Conservation (phyloP, 176 grass and related monocot genomes). For the Triticum monococcum region DNA sequence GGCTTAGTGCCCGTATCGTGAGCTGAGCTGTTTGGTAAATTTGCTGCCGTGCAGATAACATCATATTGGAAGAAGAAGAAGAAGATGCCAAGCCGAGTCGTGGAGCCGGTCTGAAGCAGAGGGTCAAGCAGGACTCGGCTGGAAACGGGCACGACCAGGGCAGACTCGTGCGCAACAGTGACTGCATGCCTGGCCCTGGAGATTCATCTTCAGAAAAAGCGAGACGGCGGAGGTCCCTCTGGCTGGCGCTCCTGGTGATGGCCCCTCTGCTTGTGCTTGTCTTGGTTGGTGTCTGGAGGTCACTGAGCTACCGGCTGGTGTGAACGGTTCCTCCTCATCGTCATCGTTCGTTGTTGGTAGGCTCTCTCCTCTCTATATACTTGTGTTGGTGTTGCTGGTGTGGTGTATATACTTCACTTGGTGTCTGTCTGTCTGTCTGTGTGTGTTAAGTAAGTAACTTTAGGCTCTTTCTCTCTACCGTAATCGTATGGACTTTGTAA, state of each 20-base stretch:
- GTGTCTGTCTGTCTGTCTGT: neutral
- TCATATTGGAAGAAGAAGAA: neutral
- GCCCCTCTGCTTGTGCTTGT: conserved; percentile 5
- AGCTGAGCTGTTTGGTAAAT: neutral
- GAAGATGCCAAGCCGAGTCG: neutral
- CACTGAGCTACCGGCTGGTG: neutral
- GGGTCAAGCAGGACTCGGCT: neutral
- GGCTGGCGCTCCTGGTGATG: neutral
- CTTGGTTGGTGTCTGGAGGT: conserved; percentile 28
- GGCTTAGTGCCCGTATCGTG: neutral
- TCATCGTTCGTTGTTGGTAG: too few relatives aligned
- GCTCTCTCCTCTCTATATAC: too few relatives aligned
- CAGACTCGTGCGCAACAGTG: neutral
- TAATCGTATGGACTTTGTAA: too few relatives aligned
- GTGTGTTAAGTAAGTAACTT: neutral
- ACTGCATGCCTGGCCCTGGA: neutral
- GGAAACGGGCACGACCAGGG: neutral
- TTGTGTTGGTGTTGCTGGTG: too few relatives aligned
- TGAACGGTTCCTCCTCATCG: neutral
- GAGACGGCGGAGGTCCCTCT: neutral
- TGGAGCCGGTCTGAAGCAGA: conserved; percentile 22
- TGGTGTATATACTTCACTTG: neutral
- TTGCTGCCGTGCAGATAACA: conserved; percentile 7
- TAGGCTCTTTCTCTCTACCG: neutral
- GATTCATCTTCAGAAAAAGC: too few relatives aligned